Evolutionary conservation across 148 eudicot genomes (phyloP), one percentile per base, ranked within the genome.

Genomic region (Chenopodium formosanum): DNA sequence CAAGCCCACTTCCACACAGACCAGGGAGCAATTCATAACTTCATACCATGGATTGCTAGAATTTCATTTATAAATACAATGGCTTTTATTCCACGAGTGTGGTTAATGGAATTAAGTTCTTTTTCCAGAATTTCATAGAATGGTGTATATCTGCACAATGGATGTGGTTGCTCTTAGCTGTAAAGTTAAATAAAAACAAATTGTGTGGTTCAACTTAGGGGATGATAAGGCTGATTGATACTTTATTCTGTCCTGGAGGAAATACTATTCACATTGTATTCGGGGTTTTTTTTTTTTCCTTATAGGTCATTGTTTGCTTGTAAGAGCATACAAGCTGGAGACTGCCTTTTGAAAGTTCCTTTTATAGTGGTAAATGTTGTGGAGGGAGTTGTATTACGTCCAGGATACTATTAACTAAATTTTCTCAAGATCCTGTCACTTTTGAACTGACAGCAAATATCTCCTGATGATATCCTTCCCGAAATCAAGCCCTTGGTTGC

Each of bases 321-420:
- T 40, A 84, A 87, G 78, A 75, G 78, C 65, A 85, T 94, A 82
- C 83, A 83, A 62, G 60, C 79, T 40, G 97, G 98, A 75, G 98
- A 94, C 82, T 92, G 92, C 89, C 81, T 92, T 63, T 78, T 94
- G 72, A 86, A 83, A 83, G 88, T 94, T 85, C 98, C 98, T 64
- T 91, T 83, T 74, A 74, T 63, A 31, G 92, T 87, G 93, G 97
- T 93, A 88, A 73, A 56, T 79, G 22, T 75, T 67, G 40, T 48
- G 17, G 46, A n/a, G 71, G 71, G 70, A 63, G 27, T 68, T 75
- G 29, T 75, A 4, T 74, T 79, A 27, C 62, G 62, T 46, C 67
- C 16, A 22, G 34, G 29, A 65, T 7, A n/a, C 19, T 47, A 32
- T 65, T 22, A 48, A 37, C 44, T 31, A 44, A 44, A 20, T 66